Percentiles rank a stretch among this genome's conserved stretches.
phyloP scores from a whole-genome alignment of 2,329 filamentous ascomycete species.

The Colletotrichum ledebouriae region DNA sequence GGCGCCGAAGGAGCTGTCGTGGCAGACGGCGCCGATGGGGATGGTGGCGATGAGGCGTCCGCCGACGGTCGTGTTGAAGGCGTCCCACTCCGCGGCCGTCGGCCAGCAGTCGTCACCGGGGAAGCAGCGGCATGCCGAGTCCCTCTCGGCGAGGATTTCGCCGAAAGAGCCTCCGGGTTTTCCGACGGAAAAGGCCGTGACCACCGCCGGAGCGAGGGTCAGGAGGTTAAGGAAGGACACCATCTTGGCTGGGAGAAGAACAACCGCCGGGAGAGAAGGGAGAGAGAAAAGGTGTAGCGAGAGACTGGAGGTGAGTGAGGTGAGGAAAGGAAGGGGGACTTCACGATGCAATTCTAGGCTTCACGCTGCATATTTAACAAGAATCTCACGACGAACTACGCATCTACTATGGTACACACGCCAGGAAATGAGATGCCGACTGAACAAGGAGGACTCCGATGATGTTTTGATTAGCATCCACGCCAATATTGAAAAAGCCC shows the following conservation, averaged over 20 bases:
- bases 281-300: background rate
- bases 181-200: conserved; percentile 30
- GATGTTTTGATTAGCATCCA: conserved; percentile 31
- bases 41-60: conserved; percentile 65
- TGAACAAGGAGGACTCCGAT: background rate
- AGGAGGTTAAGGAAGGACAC: conserved; percentile 36
- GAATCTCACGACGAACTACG: conserved; percentile 4
- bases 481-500: conserved; percentile 23
- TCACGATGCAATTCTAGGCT: conserved; percentile 12
- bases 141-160: background rate
- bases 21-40: conserved; percentile 65
- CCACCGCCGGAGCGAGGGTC: conserved; percentile 32
- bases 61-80: conserved; percentile 63
- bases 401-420: background rate
- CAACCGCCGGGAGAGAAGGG: background rate
- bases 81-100: conserved; percentile 56
- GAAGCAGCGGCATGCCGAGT: conserved; percentile 58
- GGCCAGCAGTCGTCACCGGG: conserved; percentile 69
- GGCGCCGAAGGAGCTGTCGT: conserved; percentile 62
- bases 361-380: conserved; percentile 27
- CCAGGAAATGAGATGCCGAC: conserved; percentile 15
- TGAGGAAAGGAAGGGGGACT: background rate
- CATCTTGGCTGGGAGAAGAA: conserved; percentile 24
- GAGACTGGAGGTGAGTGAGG: conserved; percentile 27
- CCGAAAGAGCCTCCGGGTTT: conserved; percentile 16